A percentile compares a stretch with the other conserved stretches of the same genome.
Evolutionary conservation across 371 early-diverging fungal genomes (phyloP).

Genomic region (Rhizomucor miehei): DNA sequence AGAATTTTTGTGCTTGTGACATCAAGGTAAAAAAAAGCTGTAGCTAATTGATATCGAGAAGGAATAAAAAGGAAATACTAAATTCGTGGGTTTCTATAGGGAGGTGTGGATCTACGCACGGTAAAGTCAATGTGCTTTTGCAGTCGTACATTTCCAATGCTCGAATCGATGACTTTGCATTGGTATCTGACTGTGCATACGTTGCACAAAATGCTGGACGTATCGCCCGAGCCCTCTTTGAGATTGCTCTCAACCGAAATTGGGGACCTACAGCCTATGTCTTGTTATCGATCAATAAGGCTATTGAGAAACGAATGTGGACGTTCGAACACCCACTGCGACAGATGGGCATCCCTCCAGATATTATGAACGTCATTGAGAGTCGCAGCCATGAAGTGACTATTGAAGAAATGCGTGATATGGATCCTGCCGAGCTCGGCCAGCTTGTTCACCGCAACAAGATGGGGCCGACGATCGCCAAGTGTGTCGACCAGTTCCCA

Average conservation of each 20-base stretch:
- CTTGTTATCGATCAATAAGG: slow-evolving; percentile 82
- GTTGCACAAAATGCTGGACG: slow-evolving; percentile 93
- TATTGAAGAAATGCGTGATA: slow-evolving; percentile 81
- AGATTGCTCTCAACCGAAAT: slow-evolving; percentile 86
- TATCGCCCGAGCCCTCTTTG: slow-evolving; percentile 94
- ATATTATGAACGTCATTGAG: slow-evolving; percentile 78
- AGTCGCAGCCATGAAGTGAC: slow-evolving; percentile 47
- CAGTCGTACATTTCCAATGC: slow-evolving; percentile 84
- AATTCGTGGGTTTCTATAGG: slow-evolving; percentile 19
- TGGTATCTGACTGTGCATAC: slow-evolving; percentile 90
- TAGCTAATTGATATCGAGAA: neutral
- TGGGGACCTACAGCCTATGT: slow-evolving; percentile 87
- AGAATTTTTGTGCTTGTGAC: slow-evolving; percentile 76
- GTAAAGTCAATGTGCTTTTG: slow-evolving; percentile 92
- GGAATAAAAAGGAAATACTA: neutral
- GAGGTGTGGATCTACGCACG: slow-evolving; percentile 69
- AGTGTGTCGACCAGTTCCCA: slow-evolving; percentile 86
- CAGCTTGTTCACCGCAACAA: slow-evolving; percentile 77
- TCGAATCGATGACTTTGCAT: slow-evolving; percentile 84
- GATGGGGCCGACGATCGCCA: slow-evolving; percentile 73
- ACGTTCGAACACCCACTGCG: slow-evolving; percentile 89
- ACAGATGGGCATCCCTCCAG: slow-evolving; percentile 80
- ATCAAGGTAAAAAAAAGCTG: slow-evolving; percentile 58
- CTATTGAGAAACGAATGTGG: slow-evolving; percentile 93
- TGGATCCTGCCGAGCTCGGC: slow-evolving; percentile 84